Percentiles rank a stretch among this genome's conserved stretches.
Evolutionary conservation across 805 yeast species (phyloP).

Genomic region (Wickerhamomyces canadensis): DNA sequence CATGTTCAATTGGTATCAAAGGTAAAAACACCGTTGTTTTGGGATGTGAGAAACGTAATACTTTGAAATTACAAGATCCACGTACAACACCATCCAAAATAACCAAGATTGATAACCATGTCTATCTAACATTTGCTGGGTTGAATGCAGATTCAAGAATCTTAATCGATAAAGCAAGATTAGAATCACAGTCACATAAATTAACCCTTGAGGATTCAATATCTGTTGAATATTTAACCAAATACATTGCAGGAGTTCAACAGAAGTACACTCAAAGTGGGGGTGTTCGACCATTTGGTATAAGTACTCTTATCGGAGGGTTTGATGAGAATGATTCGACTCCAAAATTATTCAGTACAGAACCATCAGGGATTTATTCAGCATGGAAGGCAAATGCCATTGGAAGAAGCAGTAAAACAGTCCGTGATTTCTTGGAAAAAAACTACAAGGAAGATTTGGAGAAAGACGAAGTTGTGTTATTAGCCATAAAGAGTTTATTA

Average conservation of each 20-base stretch:
- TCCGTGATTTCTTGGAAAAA: constrained; percentile 90
- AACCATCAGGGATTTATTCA: constrained; percentile 94
- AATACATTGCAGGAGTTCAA: constrained; percentile 96
- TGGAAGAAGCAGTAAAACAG: constrained; percentile 92
- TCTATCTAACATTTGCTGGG: constrained; percentile 92
- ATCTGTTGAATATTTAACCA: constrained; percentile 83
- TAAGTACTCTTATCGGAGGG: constrained; percentile 92
- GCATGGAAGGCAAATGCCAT: constrained; percentile 98
- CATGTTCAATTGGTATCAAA: constrained; percentile 96
- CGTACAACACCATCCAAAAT: constrained; percentile 94
- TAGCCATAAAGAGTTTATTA: constrained; percentile 79
- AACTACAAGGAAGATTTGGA: constrained; percentile 59
- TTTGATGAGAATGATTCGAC: constrained; percentile 79
- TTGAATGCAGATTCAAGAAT: constrained; percentile 97
- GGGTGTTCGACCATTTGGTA: constrained; percentile 97
- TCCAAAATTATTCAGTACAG: constrained; percentile 89
- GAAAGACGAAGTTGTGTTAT: constrained; percentile 67
- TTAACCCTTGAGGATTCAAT: constrained; percentile 94
- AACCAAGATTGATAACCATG: constrained; percentile 85
- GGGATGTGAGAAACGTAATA: constrained; percentile 95
- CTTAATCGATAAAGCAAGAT: constrained; percentile 89
- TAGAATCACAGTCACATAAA: constrained; percentile 93
- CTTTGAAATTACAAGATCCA: constrained; percentile 92
- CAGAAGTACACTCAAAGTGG: constrained; percentile 97
- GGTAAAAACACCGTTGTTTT: constrained; percentile 85